These are phyloP conservation scores for Agaricales sp. DNA, from an alignment of 1,284 basidiomycete species.

Conservation along the genomic window DNA sequence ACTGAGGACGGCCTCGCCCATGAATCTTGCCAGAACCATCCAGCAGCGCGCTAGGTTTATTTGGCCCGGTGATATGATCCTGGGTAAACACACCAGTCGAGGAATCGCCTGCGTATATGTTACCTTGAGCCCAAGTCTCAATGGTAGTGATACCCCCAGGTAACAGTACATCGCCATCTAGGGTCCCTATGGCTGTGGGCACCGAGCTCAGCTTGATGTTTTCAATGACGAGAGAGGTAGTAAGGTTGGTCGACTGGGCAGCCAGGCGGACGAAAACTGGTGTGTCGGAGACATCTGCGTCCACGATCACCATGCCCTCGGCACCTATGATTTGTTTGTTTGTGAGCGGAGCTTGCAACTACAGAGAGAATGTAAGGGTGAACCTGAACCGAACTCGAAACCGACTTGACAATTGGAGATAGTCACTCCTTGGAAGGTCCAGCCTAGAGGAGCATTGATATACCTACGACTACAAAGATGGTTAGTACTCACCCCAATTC, in stretches of 20 bases:
- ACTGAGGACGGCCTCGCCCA: constrained; percentile 59
- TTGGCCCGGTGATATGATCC: constrained; percentile 32
- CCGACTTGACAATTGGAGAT: constrained; percentile 50
- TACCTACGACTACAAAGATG: constrained; percentile 5
- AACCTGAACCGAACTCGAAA: constrained; percentile 8
- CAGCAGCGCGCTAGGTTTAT: constrained; percentile 45
- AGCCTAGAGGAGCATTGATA: constrained; percentile 26
- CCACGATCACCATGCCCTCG: constrained; percentile 52
- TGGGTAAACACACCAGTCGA: constrained; percentile 34
- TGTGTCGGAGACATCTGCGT: constrained; percentile 43
- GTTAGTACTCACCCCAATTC: constrained; percentile 41
- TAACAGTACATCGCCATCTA: constrained; percentile 38
- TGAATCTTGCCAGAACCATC: constrained; percentile 52
- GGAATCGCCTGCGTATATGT: constrained; percentile 45
- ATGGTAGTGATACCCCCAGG: constrained; percentile 47
- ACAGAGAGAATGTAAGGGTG: not conserved
- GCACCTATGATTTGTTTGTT: constrained; percentile 14
- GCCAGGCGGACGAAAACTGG: constrained; percentile 34
- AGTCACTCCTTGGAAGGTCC: constrained; percentile 50
- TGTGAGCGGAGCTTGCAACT: too few relatives aligned
- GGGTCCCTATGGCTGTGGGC: constrained; percentile 38
- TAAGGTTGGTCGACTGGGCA: constrained; percentile 22
- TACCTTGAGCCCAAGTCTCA: constrained; percentile 62
- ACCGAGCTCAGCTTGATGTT: constrained; percentile 48
- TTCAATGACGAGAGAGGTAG: constrained; percentile 46